Evolutionary conservation across 768 basidiomycete genomes (phyloP).

Genomic region (Suillus luteus): DNA sequence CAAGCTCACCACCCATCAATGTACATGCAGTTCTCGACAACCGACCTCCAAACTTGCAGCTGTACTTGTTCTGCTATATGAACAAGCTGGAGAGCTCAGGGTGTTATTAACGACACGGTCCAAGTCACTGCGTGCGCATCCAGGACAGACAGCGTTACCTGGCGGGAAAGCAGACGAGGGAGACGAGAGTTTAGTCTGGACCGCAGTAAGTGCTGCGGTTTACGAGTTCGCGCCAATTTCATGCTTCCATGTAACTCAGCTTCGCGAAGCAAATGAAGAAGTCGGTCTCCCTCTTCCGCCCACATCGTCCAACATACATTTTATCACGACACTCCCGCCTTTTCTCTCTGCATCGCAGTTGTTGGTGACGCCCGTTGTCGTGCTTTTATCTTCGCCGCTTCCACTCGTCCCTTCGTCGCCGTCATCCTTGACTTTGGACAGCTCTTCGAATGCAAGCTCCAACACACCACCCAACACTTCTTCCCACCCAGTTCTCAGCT

Average conservation of each 20-base stretch:
- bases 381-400: slow-evolving; percentile 50
- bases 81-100: slow-evolving; percentile 63
- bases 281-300: slow-evolving; percentile 59
- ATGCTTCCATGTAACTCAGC: slow-evolving; percentile 40
- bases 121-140: slow-evolving; percentile 70
- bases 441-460: neutral
- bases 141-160: slow-evolving; percentile 81
- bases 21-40: slow-evolving; percentile 33
- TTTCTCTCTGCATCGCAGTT: slow-evolving; percentile 67
- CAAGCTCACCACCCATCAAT: neutral
- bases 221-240: neutral
- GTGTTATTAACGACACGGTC: slow-evolving; percentile 88
- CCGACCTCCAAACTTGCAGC: slow-evolving; percentile 58
- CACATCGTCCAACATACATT: slow-evolving; percentile 55
- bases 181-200: slow-evolving; percentile 62
- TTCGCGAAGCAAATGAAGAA: slow-evolving; percentile 86
- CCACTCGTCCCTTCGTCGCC: neutral
- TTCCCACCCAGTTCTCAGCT: slow-evolving; percentile 41
- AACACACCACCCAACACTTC: slow-evolving; percentile 13
- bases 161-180: slow-evolving; percentile 75
- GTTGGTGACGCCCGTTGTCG: slow-evolving; percentile 79
- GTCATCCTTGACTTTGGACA: neutral
- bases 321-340: slow-evolving; percentile 63
- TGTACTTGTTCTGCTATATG: slow-evolving; percentile 79
- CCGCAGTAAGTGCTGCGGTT: slow-evolving; percentile 62